A percentile compares a stretch with the other conserved stretches of the same genome.
Evolutionary conservation across 2,329 filamentous ascomycete species (phyloP).

Genomic region (Didymella keratinophila): DNA sequence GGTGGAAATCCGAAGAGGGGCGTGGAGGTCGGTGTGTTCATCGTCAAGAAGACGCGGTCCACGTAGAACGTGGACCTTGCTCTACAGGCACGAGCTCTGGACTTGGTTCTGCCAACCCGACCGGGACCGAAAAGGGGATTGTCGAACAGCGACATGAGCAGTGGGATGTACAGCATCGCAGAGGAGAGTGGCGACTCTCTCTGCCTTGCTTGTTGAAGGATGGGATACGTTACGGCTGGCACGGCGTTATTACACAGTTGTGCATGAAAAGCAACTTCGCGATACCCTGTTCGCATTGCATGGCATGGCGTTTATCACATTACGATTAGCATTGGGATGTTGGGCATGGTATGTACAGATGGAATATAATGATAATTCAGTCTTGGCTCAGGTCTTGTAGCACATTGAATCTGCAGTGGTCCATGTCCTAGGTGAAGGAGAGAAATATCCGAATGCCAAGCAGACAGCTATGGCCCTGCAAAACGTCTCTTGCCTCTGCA

Average conservation of each 20-base stretch:
- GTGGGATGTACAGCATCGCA: background rate
- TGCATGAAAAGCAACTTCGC: constrained; percentile 21
- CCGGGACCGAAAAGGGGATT: background rate
- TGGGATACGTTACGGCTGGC: constrained; percentile 8
- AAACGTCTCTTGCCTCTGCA: too few species aligned
- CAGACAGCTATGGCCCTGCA: too few species aligned
- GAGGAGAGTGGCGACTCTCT: constrained; percentile 1
- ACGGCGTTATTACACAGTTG: constrained; percentile 17
- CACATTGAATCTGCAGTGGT: too few species aligned
- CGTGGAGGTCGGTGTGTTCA: constrained; percentile 58
- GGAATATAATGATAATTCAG: constrained; percentile 12
- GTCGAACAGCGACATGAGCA: constrained; percentile 1
- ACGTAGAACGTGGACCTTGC: constrained; percentile 14
- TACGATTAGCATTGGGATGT: constrained; percentile 4
- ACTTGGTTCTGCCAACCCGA: constrained; percentile 1
- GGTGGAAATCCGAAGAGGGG: constrained; percentile 54
- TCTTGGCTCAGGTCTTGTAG: background rate
- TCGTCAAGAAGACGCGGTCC: constrained; percentile 48
- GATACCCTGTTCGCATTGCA: constrained; percentile 25
- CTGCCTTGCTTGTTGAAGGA: background rate
- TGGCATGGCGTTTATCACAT: constrained; percentile 19
- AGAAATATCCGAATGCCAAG: too few species aligned
- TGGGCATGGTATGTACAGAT: constrained; percentile 5
- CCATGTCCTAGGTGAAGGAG: too few species aligned
- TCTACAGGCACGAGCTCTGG: background rate